Conservation (phyloP, 805 yeast species). For the Schizosaccharomyces lindneri region DNA sequence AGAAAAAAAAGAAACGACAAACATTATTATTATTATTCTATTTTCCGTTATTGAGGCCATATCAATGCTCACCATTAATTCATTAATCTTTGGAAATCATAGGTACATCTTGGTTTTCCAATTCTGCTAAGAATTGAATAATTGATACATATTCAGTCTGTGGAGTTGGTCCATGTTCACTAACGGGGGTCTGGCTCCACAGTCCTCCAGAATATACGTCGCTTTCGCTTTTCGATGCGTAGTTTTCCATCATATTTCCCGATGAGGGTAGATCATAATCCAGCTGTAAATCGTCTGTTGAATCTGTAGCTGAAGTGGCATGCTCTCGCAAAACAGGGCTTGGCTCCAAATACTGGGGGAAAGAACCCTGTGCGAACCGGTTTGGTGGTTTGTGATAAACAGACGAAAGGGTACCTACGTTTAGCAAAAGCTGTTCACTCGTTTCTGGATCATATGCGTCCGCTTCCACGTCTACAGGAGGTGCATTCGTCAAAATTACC, state of each 20-base stretch:
- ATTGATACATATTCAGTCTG: too few species aligned
- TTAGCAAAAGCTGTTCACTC: constrained; percentile 42
- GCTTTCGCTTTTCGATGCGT: too few species aligned
- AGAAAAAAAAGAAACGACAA: too few species aligned
- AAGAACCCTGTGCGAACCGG: not conserved
- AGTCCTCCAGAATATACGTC: too few species aligned
- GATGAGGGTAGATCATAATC: too few species aligned
- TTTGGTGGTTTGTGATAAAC: constrained; percentile 64
- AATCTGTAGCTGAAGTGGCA: not conserved
- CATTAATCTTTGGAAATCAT: not conserved
- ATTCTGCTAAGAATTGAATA: too few species aligned
- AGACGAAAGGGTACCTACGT: constrained; percentile 64
- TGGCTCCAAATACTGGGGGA: not conserved
- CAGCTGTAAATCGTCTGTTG: too few species aligned
- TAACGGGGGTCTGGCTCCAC: too few species aligned
- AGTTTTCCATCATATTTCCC: too few species aligned
- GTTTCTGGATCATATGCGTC: constrained; percentile 45
- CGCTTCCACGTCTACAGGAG: constrained; percentile 48
- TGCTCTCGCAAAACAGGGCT: not conserved
- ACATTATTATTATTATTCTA: too few species aligned
- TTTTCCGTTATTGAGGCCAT: too few species aligned
- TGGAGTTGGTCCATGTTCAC: too few species aligned
- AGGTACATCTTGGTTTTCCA: not conserved
- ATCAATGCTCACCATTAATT: not conserved
- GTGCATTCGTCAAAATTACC: constrained; percentile 36